phyloP scores from a whole-genome alignment of 257 asterid genomes.

The Solanum pinnatisectum region DNA sequence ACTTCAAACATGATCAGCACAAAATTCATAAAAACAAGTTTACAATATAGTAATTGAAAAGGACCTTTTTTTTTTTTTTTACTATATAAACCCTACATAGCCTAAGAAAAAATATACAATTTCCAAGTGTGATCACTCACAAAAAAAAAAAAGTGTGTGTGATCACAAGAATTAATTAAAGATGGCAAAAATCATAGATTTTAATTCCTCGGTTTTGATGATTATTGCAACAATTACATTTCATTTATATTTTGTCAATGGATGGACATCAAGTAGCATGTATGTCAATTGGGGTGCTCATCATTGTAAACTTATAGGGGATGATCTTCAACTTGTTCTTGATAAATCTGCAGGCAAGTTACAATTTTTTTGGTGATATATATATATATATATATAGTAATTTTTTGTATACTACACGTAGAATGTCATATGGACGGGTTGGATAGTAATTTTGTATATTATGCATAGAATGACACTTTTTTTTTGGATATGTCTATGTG shows the following conservation, averaged over 20 bases:
- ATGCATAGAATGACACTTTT: too few relatives aligned
- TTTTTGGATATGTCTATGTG: too few relatives aligned
- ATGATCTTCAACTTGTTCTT: slow-evolving; percentile 1
- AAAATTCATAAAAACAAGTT: not conserved
- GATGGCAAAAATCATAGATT: not conserved
- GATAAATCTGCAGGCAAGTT: not conserved
- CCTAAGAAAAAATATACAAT: not conserved
- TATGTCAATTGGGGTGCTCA: not conserved
- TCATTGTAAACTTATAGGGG: not conserved
- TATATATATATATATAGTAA: not conserved
- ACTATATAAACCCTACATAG: not conserved
- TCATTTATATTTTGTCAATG: not conserved
- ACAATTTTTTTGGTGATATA: not conserved
- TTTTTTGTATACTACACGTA: too few relatives aligned
- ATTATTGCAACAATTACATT: not conserved
- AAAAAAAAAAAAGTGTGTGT: not conserved
- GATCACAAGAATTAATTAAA: not conserved
- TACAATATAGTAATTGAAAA: not conserved
- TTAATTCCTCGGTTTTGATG: not conserved
- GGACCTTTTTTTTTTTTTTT: not conserved
- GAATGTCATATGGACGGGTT: too few relatives aligned
- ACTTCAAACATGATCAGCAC: not conserved
- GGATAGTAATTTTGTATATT: too few relatives aligned
- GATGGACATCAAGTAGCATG: not conserved
- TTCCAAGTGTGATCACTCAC: not conserved